Conservation (phyloP, 345 rosid genomes). For the Eucalyptus fibrosa region DNA sequence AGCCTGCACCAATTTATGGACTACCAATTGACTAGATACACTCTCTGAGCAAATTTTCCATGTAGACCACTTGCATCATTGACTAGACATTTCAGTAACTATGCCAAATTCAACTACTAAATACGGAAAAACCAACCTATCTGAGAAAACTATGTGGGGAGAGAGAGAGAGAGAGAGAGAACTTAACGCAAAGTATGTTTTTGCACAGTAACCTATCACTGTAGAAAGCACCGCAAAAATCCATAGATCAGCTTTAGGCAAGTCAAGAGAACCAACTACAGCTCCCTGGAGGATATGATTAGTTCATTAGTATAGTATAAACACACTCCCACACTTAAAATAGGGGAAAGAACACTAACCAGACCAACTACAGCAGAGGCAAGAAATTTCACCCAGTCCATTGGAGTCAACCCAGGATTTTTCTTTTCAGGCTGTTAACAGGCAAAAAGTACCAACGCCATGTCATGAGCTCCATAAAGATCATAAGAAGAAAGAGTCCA, state of each 20-base stretch:
- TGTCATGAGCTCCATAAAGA: not conserved
- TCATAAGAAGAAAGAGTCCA: not conserved
- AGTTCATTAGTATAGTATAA: not conserved
- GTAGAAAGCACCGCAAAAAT: conserved; percentile 77
- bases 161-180: not conserved
- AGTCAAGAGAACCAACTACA: conserved; percentile 59
- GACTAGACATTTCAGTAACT: not conserved
- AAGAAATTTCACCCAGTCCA: conserved; percentile 97
- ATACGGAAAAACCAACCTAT: not conserved
- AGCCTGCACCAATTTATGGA: not conserved
- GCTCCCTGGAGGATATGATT: conserved; percentile 40
- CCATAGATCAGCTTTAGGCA: conserved; percentile 78
- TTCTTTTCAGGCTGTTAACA: conserved; percentile 87
- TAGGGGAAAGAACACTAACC: conserved; percentile 30
- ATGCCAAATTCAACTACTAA: not conserved
- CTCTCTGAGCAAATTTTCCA: not conserved
- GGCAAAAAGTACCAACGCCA: not conserved
- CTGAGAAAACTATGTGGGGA: not conserved
- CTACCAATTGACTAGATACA: not conserved
- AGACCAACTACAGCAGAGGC: conserved; percentile 82
- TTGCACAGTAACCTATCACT: conserved; percentile 84
- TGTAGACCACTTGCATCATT: not conserved
- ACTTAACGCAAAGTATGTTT: conserved; percentile 94
- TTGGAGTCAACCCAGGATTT: conserved; percentile 92
- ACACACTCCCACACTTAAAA: not conserved